phyloP scores from a whole-genome alignment of 495 filamentous ascomycete species.

The Massariosphaeria phaeospora region DNA sequence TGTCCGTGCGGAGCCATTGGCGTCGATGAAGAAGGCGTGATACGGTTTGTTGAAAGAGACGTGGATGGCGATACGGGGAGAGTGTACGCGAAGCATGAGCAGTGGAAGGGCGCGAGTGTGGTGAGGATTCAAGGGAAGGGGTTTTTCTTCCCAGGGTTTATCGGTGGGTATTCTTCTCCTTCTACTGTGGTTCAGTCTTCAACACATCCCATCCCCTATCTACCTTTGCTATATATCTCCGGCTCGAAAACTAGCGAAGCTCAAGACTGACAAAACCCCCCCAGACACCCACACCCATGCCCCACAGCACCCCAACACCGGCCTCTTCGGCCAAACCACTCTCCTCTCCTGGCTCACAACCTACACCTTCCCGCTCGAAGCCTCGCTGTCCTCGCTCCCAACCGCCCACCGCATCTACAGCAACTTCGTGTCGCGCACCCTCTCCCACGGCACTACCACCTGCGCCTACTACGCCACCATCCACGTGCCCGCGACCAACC shows the following conservation, averaged over 20 bases:
- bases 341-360: slow-evolving; percentile 85
- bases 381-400: slow-evolving; percentile 54
- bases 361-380: slow-evolving; percentile 94
- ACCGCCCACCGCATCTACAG: slow-evolving; percentile 61
- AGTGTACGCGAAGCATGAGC: slow-evolving; percentile 46
- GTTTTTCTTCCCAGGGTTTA: slow-evolving; percentile 94
- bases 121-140: slow-evolving; percentile 36
- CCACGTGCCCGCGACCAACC: slow-evolving; percentile 74
- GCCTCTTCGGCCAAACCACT: slow-evolving; percentile 84
- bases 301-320: slow-evolving; percentile 85
- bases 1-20: slow-evolving; percentile 58
- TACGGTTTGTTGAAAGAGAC: slow-evolving; percentile 51
- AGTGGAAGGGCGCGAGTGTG: slow-evolving; percentile 43
- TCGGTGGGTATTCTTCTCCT: slow-evolving; percentile 47
- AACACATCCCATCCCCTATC: neutral
- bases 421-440: slow-evolving; percentile 67
- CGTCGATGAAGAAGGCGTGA: slow-evolving; percentile 62
- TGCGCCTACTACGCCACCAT: slow-evolving; percentile 90
- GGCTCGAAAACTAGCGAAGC: neutral
- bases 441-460: slow-evolving; percentile 84
- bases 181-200: neutral
- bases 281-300: slow-evolving; percentile 92
- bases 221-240: no score
- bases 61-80: slow-evolving; percentile 33
- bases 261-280: neutral